Conservation (phyloP, 2,329 filamentous ascomycete genomes). For the Alternaria novae-zelandiae region DNA sequence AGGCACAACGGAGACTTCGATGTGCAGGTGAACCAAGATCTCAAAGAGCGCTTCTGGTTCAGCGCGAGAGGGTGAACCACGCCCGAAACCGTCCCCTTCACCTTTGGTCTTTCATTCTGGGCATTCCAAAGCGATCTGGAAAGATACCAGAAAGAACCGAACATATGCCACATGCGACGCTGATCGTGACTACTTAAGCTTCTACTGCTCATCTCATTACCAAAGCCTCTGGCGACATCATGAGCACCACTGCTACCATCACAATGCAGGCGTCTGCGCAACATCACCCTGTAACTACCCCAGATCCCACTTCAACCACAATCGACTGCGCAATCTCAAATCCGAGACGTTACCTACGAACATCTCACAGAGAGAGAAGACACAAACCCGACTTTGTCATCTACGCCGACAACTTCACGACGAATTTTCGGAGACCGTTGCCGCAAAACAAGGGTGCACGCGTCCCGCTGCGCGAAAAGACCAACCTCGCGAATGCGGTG, state of each 20-base stretch:
- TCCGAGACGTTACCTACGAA: not conserved
- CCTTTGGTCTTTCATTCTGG: not conserved
- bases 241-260: not conserved
- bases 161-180: not conserved
- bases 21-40: not conserved
- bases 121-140: not conserved
- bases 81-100: not conserved
- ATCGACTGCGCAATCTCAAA: not conserved
- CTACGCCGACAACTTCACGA: not conserved
- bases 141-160: not conserved
- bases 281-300: not conserved
- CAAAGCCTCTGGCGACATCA: not conserved
- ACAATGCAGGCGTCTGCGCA: not conserved
- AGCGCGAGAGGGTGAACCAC: not conserved
- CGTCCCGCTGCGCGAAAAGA: not conserved
- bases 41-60: not conserved
- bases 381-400: not conserved
- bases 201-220: not conserved
- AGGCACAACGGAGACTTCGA: not conserved
- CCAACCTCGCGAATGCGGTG: not conserved
- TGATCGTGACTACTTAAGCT: not conserved
- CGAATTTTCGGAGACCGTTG: not conserved
- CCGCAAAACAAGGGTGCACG: not conserved
- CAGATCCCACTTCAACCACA: not conserved
- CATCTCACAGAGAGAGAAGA: not conserved